Evolutionary conservation across 2,329 filamentous ascomycete species (phyloP).

Genomic region (Beauveria sp.): DNA sequence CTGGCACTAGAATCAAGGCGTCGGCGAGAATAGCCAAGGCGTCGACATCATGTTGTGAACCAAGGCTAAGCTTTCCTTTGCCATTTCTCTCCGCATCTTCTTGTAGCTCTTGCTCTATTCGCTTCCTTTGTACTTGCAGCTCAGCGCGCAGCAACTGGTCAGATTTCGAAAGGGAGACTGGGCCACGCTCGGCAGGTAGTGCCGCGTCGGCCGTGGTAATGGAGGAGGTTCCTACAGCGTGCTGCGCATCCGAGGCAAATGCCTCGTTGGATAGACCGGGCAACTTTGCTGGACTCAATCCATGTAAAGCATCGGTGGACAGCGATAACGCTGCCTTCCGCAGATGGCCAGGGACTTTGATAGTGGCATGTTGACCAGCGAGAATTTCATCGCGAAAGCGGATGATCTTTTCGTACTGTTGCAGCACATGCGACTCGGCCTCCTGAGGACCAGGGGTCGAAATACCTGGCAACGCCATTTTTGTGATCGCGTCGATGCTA

Average conservation of each 20-base stretch:
- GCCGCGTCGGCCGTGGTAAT: not conserved
- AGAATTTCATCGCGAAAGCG: constrained; percentile 73
- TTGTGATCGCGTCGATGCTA: constrained; percentile 7
- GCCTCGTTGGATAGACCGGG: constrained; percentile 25
- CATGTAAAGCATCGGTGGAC: not conserved
- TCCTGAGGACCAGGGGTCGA: constrained; percentile 26
- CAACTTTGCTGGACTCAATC: not conserved
- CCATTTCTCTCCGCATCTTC: constrained; percentile 66
- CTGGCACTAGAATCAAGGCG: constrained; percentile 64
- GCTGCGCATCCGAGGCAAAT: constrained; percentile 29
- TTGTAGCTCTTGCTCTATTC: constrained; percentile 68
- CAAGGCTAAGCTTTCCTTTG: constrained; percentile 37
- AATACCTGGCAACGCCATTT: constrained; percentile 19
- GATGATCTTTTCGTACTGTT: constrained; percentile 73
- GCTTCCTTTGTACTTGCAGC: constrained; percentile 68
- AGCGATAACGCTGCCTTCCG: not conserved
- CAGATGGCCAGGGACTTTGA: constrained; percentile 40
- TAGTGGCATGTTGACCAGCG: constrained; percentile 62
- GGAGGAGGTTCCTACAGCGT: constrained; percentile 10
- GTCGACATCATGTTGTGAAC: constrained; percentile 58
- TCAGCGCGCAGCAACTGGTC: constrained; percentile 78
- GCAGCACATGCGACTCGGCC: constrained; percentile 48
- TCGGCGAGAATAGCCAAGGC: constrained; percentile 65
- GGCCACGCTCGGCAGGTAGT: constrained; percentile 37
- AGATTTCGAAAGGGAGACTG: constrained; percentile 78